Evolutionary conservation across 495 filamentous ascomycete species (phyloP), one percentile per base, ranked within the genome.

Genomic region (Penicillium chermesinum): DNA sequence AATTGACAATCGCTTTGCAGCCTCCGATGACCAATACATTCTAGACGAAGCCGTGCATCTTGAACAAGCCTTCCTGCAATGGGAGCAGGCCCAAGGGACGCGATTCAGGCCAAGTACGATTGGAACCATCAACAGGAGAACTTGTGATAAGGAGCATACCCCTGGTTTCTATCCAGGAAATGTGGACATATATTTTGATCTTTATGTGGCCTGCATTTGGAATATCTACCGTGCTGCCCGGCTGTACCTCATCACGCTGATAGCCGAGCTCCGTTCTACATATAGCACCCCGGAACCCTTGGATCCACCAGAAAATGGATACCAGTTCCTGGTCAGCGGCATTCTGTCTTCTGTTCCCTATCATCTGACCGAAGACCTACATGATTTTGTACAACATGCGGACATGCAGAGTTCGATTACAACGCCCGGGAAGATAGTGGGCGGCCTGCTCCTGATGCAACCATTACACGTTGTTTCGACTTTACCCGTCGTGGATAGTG

Each of bases 151-250:
- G 38, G 25, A 30, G 10, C 21, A 3, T 18, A 41, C 8, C 22
- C 18, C 22, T 21, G 41, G 41, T 9, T 43, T 27, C 9, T 43
- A 14, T 12, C 41, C 41, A 5, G 41, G 41, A 43, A 33, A 25
- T 9, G 25, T 30, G 41, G 20, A 43, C 21, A 32, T 30, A 7
- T 43, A 43, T 22, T 30, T 43, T 14, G 38, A 41, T 14, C 38
- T 18, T 18, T 41, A 41, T 12, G 13, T 41, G 7, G 17, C 38
- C 17, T 18, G 38, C 13, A 41, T 41, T 21, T 43, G 41, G 41
- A 43, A 33, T 16, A 43, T 43, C n/a, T 43, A 33, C n/a, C 20
- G 41, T 9, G 20, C 41, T 22, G 41, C 38, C 13, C 38, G 38
- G 3, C 17, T 41, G n/a, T 41, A 18, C 21, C 38, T 41, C 17